Conservation (phyloP, 371 early-diverging fungal genomes). For the Rhizopus stolonifer region DNA sequence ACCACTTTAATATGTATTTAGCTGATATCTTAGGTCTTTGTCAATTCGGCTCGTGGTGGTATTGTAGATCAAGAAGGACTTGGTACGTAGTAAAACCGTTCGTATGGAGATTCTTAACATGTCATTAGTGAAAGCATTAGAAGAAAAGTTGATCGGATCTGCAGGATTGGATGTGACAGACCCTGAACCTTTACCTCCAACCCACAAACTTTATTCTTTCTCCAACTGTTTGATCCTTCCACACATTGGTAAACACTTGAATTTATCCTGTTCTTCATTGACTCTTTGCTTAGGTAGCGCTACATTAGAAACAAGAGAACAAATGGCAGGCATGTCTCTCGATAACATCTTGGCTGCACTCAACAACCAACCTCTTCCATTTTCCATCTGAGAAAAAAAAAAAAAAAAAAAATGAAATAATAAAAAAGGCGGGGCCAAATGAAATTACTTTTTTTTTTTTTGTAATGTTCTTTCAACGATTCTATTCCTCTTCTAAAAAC, state of each 20-base stretch:
- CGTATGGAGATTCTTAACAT: too few species aligned
- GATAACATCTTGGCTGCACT: slow-evolving; percentile 36
- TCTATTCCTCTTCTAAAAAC: slow-evolving; percentile 55
- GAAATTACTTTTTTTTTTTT: slow-evolving; percentile 1
- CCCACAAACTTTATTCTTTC: slow-evolving; percentile 61
- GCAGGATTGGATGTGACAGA: slow-evolving; percentile 88
- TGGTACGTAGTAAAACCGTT: slow-evolving; percentile 21
- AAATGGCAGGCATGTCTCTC: slow-evolving; percentile 63
- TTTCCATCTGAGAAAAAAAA: slow-evolving; percentile 6
- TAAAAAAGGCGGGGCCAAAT: too few species aligned
- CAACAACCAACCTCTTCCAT: slow-evolving; percentile 27
- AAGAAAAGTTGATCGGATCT: slow-evolving; percentile 60
- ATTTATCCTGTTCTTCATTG: neutral
- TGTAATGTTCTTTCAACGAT: neutral
- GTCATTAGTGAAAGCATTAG: slow-evolving; percentile 57
- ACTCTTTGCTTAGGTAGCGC: slow-evolving; percentile 59
- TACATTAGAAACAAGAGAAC: slow-evolving; percentile 79
- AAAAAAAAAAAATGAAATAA: neutral
- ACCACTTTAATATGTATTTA: neutral
- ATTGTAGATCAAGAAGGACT: slow-evolving; percentile 78
- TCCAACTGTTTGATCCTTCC: slow-evolving; percentile 72
- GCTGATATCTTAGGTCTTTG: slow-evolving; percentile 57
- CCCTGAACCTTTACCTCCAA: slow-evolving; percentile 78
- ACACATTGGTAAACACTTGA: slow-evolving; percentile 44
- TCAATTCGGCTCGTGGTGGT: slow-evolving; percentile 82